Percentiles rank a stretch among this genome's conserved stretches.
These are phyloP conservation scores for Mycena olivaceomarginata DNA, from an alignment of 768 basidiomycete genomes.

Conservation along the genomic window DNA sequence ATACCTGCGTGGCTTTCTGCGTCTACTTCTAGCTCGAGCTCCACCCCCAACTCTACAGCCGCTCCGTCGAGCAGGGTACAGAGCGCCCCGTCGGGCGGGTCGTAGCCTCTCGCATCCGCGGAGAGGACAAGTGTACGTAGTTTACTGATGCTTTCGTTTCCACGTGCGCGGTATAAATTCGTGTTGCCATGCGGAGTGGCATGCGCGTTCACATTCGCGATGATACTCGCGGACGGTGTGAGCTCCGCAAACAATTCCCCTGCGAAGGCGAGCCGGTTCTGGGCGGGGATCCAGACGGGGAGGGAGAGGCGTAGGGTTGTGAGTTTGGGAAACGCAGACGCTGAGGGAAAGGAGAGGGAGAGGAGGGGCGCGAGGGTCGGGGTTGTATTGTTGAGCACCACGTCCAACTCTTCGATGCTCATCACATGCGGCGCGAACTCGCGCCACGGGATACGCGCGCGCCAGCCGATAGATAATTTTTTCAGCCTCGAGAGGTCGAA, in stretches of 20 bases:
- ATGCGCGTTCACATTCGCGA: no score
- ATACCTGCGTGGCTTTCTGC: not conserved
- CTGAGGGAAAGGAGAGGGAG: not conserved
- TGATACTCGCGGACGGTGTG: not conserved
- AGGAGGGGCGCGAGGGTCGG: not conserved
- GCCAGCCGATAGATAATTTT: not conserved
- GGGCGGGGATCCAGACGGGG: not conserved
- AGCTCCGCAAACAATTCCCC: not conserved
- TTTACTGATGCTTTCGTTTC: not conserved
- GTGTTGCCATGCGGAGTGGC: no score
- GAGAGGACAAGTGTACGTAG: not conserved
- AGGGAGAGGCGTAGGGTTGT: not conserved
- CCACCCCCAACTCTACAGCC: not conserved
- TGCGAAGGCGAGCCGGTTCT: not conserved
- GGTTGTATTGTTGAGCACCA: not conserved
- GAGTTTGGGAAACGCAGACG: not conserved
- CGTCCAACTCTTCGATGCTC: not conserved
- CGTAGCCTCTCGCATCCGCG: not conserved
- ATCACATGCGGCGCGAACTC: not conserved
- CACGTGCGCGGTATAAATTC: no score
- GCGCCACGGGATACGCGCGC: not conserved
- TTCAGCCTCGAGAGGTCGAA: not conserved
- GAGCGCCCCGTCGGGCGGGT: not conserved
- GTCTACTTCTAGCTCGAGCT: not conserved
- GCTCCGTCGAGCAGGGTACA: not conserved